phyloP scores from a whole-genome alignment of 768 basidiomycete species.

The Phylloporus sp. region DNA sequence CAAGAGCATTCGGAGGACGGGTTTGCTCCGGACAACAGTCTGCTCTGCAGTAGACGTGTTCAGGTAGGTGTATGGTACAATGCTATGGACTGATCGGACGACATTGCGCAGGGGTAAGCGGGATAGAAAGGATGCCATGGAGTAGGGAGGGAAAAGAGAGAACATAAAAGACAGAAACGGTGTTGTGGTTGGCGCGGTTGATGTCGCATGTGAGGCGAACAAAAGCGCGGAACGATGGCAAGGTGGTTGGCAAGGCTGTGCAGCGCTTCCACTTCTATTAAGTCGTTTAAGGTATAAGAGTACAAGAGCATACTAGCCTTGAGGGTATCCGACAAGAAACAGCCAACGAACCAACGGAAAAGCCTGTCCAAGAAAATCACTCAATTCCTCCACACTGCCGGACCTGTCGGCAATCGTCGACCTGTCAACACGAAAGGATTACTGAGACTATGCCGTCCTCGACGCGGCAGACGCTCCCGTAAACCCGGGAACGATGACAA shows the following conservation, averaged over 20 bases:
- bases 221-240: conserved; percentile 9
- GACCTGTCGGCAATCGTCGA: conserved; percentile 8
- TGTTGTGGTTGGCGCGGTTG: background rate
- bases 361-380: background rate
- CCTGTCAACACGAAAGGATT: conserved; percentile 45
- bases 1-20: conserved; percentile 44
- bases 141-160: background rate
- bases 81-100: conserved; percentile 16
- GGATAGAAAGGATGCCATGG: conserved; percentile 2
- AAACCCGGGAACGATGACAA: conserved; percentile 55
- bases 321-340: conserved; percentile 5
- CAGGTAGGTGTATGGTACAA: conserved; percentile 33
- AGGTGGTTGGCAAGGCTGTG: conserved; percentile 11
- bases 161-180: background rate
- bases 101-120: conserved; percentile 1
- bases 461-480: conserved; percentile 46
- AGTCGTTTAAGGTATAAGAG: conserved; percentile 1
- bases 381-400: conserved; percentile 17
- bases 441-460: conserved; percentile 49
- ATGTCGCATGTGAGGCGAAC: conserved; percentile 22
- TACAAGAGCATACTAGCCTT: conserved; percentile 8
- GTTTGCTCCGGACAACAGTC: conserved; percentile 24
- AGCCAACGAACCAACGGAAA: background rate
- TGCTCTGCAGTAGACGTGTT: conserved; percentile 28
- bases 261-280: background rate